Evolutionary conservation across 2,329 filamentous ascomycete species (phyloP).

Genomic region (Biscogniauxia marginata): DNA sequence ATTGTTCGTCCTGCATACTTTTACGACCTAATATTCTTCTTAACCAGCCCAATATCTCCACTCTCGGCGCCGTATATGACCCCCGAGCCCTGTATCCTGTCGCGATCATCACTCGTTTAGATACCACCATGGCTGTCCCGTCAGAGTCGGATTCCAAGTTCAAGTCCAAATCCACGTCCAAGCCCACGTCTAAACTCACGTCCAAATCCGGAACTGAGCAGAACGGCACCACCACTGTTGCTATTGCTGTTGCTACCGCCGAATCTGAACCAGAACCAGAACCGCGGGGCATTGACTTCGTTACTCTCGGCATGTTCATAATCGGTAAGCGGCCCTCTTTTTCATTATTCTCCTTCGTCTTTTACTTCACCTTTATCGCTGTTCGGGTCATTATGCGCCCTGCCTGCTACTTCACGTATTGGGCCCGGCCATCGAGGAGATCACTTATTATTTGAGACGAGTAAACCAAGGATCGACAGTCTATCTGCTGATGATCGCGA

Average conservation of each 20-base stretch:
- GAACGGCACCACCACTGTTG: background rate
- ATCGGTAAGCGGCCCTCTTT: constrained; percentile 51
- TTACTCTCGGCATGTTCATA: constrained; percentile 72
- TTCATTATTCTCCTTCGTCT: constrained; percentile 3
- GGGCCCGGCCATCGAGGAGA: background rate
- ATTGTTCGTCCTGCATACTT: background rate
- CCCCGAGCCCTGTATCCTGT: background rate
- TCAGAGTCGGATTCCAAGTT: background rate
- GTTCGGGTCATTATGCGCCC: background rate
- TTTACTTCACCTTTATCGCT: background rate
- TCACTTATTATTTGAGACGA: background rate
- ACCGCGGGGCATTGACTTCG: constrained; percentile 58
- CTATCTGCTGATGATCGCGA: background rate
- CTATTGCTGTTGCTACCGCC: background rate
- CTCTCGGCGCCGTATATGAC: background rate
- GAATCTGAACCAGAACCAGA: constrained; percentile 21
- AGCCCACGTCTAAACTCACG: background rate
- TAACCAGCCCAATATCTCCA: background rate
- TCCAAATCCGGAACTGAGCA: background rate
- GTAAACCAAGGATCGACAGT: background rate
- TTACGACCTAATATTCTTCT: background rate
- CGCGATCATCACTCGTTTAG: background rate
- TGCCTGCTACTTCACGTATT: background rate
- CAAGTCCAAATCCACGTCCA: background rate
- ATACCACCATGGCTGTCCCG: background rate